Evolutionary conservation across 2,329 filamentous ascomycete species (phyloP).

Genomic region (Dichotomopilus funicola): DNA sequence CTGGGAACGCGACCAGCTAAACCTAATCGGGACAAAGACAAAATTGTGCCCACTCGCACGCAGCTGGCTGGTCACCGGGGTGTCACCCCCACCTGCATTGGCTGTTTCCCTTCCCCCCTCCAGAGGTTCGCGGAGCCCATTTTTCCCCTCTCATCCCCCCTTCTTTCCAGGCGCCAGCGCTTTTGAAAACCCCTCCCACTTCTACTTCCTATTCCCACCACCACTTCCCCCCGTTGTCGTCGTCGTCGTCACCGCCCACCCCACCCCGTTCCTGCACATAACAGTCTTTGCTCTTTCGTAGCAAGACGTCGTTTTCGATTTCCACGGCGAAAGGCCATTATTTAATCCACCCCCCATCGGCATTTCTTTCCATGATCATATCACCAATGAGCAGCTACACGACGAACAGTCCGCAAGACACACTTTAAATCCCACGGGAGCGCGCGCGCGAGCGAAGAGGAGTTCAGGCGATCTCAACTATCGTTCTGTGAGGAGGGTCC

Average conservation of each 20-base stretch:
- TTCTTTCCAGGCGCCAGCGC: conserved; percentile 19
- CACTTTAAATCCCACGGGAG: conserved; percentile 67
- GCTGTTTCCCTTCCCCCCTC: conserved; percentile 16
- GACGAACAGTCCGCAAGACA: conserved; percentile 50
- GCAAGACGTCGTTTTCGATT: conserved; percentile 25
- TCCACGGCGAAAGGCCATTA: conserved; percentile 29
- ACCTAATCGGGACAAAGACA: conserved; percentile 20
- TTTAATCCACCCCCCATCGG: conserved; percentile 32
- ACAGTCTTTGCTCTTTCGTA: conserved; percentile 25
- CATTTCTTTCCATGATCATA: conserved; percentile 50
- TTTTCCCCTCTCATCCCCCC: conserved; percentile 24
- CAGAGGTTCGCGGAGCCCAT: conserved; percentile 21
- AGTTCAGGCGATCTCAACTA: conserved; percentile 51
- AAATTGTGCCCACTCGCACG: conserved; percentile 19
- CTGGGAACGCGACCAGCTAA: conserved; percentile 18
- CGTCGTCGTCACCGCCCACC: background rate
- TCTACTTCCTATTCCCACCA: conserved; percentile 27
- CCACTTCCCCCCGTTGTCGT: conserved; percentile 10
- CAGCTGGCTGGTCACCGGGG: conserved; percentile 12
- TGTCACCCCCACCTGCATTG: conserved; percentile 21
- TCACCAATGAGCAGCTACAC: conserved; percentile 48
- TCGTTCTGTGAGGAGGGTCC: conserved; percentile 41
- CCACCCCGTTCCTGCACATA: conserved; percentile 2
- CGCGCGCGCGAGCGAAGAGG: conserved; percentile 52
- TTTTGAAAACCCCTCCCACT: conserved; percentile 24